These are phyloP conservation scores for Zygosaccharomyces siamensis DNA, from an alignment of 805 yeast genomes.

Conservation along the genomic window DNA sequence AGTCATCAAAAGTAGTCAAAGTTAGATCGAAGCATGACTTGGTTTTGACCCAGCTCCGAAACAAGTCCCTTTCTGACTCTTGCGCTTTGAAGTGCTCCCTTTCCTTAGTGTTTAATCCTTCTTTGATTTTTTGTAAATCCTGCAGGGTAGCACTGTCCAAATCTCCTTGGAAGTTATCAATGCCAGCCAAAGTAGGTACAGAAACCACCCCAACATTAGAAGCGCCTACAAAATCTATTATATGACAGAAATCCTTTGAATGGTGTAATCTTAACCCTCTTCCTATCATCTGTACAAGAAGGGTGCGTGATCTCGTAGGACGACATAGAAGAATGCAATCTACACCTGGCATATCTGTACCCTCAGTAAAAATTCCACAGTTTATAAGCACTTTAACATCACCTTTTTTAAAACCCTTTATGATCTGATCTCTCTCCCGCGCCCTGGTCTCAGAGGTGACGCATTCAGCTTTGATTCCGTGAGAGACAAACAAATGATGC, in stretches of 20 bases:
- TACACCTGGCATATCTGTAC: constrained; percentile 87
- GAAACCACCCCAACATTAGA: constrained; percentile 50
- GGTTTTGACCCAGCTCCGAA: constrained; percentile 14
- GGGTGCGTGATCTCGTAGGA: constrained; percentile 70
- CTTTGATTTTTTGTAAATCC: constrained; percentile 31
- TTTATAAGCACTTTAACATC: constrained; percentile 70
- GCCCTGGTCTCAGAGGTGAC: constrained; percentile 64
- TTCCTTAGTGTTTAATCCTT: constrained; percentile 14
- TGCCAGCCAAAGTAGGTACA: constrained; percentile 48
- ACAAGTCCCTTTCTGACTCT: constrained; percentile 9
- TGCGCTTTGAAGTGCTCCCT: constrained; percentile 13
- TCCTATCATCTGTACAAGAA: constrained; percentile 85
- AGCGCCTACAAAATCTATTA: constrained; percentile 73
- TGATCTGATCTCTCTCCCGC: constrained; percentile 45
- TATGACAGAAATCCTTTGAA: constrained; percentile 61
- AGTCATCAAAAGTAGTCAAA: constrained; percentile 39
- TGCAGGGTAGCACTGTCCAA: constrained; percentile 33
- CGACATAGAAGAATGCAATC: constrained; percentile 75
- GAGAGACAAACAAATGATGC: constrained; percentile 45
- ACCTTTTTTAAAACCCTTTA: constrained; percentile 59
- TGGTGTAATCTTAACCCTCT: constrained; percentile 69
- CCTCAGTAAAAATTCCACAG: constrained; percentile 89
- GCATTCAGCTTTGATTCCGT: constrained; percentile 64
- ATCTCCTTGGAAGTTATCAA: constrained; percentile 16
- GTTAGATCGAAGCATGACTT: constrained; percentile 30